Base-by-base conservation (phyloP, 441 rosid species). In the Eruca vesicaria region DNA sequence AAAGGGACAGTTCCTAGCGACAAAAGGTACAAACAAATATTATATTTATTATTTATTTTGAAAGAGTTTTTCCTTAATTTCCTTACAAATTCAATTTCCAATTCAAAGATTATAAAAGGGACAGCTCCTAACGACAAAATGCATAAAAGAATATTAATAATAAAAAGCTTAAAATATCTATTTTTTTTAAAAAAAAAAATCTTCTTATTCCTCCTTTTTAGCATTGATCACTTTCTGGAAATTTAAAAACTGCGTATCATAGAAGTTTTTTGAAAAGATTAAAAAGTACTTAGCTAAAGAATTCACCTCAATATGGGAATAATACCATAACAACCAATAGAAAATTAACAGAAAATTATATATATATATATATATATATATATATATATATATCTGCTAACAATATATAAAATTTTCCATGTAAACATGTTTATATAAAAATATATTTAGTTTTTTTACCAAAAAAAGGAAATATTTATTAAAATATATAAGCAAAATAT, bases 1-100 rank as follows among this genome's bases (percentile, higher is more conserved):
- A 69, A 68, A 63, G 59, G 45, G 73, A 75, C 73, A 35, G 15
- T 15, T 50, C 56, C 21, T 50, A 50, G 23, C 56, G 79, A 69
- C 79, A 75, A 62, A 75, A 50, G 38, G 66, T 59, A 58, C 52
- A n/a, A 26, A 33, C 65, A 9, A 48, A 38, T 32, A 43, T 14
- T 56, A 18, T 14, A 32, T 32, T 21, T 21, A 21, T 59, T 14
- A 64, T 14, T 9, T 66, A 10, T 20, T 66, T 18, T 31, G 48
- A 57, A 43, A 57, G 48, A 45, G 36, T 43, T 52, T 11, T 67
- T 19, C 20, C 33, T 9, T 19, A 18, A 50, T 67, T 18, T 31
- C 71, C 45, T 38, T 67, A 53, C 31, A 33, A 52, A 33, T 21
- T 55, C 63, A 35, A 6, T 21, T 68, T 36, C 26, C 14, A 53